These are phyloP conservation scores for Vigna nakashimae DNA, from an alignment of 306 rosid species.

Conservation along the genomic window DNA sequence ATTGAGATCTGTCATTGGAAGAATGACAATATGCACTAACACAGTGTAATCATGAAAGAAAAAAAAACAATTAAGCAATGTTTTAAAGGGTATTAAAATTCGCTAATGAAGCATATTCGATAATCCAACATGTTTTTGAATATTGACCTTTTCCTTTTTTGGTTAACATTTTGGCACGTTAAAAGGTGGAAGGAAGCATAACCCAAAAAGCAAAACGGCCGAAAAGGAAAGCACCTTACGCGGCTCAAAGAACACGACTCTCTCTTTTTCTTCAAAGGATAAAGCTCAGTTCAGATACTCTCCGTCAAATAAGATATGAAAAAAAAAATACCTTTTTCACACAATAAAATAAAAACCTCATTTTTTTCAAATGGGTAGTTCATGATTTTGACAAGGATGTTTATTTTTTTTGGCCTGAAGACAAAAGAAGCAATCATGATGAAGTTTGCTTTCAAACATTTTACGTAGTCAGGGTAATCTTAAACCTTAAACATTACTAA, in stretches of 20 bases:
- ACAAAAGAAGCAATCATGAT: neutral
- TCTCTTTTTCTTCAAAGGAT: neutral
- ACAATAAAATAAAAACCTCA: no score
- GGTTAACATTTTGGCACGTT: neutral
- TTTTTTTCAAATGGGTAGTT: no score
- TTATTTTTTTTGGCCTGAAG: neutral
- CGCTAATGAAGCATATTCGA: slow-evolving; percentile 8
- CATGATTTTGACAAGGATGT: neutral
- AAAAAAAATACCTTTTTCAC: no score
- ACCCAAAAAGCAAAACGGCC: slow-evolving; percentile 10
- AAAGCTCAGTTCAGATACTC: no score
- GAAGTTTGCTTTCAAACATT: no score
- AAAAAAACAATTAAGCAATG: no score
- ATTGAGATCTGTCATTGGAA: neutral
- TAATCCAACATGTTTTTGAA: no score
- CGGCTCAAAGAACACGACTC: slow-evolving; percentile 29
- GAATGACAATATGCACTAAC: neutral
- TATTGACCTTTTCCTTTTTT: no score
- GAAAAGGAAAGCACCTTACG: slow-evolving; percentile 35
- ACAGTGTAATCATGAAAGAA: neutral
- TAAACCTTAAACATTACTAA: no score
- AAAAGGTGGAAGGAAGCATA: neutral
- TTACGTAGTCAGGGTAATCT: no score
- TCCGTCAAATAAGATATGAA: no score
- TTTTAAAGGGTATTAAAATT: neutral